Conservation (phyloP, 2,329 filamentous ascomycete genomes). For the Pseudogymnoascus sp. region DNA sequence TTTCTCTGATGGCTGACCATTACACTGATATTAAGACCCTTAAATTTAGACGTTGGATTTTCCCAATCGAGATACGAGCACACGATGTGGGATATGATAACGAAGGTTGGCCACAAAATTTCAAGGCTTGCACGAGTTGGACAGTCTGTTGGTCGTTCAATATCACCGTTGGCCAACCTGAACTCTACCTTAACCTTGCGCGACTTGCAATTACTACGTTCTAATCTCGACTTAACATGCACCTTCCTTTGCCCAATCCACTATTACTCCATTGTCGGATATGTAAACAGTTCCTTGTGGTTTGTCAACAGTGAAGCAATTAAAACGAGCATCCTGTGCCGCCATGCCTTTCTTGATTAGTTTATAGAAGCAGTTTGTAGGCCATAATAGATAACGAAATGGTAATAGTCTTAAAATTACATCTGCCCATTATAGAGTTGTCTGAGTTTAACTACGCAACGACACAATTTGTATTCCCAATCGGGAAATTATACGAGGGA, state of each 20-base stretch:
- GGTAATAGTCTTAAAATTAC: background rate
- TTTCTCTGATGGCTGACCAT: background rate
- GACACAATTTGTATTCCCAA: background rate
- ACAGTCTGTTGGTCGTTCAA: background rate
- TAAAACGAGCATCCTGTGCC: background rate
- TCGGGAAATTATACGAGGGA: background rate
- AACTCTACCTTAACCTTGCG: too few relatives aligned
- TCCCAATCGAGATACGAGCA: too few relatives aligned
- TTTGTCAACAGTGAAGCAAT: background rate
- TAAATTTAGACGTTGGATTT: background rate
- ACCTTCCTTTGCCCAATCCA: background rate
- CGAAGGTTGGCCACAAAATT: background rate
- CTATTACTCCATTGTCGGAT: background rate
- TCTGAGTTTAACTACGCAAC: background rate
- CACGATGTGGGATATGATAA: background rate
- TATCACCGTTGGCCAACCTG: background rate
- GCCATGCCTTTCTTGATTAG: background rate
- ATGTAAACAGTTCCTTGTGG: background rate
- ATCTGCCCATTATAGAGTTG: background rate
- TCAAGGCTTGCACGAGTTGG: too few relatives aligned
- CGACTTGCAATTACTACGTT: background rate
- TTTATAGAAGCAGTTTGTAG: background rate
- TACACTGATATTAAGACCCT: background rate
- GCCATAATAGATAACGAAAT: background rate
- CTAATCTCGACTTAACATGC: background rate